phyloP scores from a whole-genome alignment of 192 early-diverging fungal species.

The Podochytrium sp. region DNA sequence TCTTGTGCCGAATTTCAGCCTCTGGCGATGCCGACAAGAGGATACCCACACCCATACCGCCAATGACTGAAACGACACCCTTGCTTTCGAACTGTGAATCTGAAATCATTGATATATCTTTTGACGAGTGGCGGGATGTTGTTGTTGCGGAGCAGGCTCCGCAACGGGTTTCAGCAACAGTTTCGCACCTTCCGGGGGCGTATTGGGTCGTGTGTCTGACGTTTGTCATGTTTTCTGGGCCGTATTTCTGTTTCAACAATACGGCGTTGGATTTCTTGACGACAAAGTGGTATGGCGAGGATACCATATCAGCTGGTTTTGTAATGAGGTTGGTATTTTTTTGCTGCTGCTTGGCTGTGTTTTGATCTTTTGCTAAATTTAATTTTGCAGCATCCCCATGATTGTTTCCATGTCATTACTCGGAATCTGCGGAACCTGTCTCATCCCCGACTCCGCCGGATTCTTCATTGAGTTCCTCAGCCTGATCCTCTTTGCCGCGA shows the following conservation, averaged over 20 bases:
- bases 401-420: neutral
- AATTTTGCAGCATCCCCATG: neutral
- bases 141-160: too few species aligned
- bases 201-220: constrained; percentile 59
- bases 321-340: constrained; percentile 56
- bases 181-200: constrained; percentile 40
- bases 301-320: constrained; percentile 50
- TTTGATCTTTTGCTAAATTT: neutral
- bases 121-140: neutral
- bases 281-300: constrained; percentile 58
- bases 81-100: neutral
- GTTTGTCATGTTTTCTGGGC: constrained; percentile 53
- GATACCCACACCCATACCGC: neutral
- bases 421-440: neutral
- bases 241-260: constrained; percentile 62
- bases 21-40: neutral
- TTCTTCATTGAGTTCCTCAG: neutral
- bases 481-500: constrained; percentile 43
- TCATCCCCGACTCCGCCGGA: neutral
- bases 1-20: neutral
- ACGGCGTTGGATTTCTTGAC: constrained; percentile 58
- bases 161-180: too few species aligned
- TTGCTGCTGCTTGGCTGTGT: neutral
- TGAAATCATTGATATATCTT: neutral
- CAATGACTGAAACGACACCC: constrained; percentile 28